A percentile compares a stretch with the other conserved stretches of the same genome.
phyloP scores from a whole-genome alignment of 352 stramenopile species.

The Hyaloperonospora brassicae region DNA sequence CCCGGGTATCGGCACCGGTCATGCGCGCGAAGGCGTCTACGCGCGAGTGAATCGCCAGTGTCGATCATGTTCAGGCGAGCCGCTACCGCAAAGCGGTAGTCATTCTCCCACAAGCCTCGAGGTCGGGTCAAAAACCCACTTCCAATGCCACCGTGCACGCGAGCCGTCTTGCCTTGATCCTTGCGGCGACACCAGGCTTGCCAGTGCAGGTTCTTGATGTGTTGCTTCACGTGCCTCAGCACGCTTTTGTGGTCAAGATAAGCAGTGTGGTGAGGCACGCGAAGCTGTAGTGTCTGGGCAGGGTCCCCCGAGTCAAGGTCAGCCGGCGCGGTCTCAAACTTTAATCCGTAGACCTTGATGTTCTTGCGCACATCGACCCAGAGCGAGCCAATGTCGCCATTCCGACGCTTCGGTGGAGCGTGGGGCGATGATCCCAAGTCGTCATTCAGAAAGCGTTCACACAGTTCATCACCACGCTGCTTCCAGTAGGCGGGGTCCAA shows the following conservation, averaged over 20 bases:
- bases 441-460: too few relatives aligned
- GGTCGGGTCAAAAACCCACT: slow-evolving; percentile 11
- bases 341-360: neutral
- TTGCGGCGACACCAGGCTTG: too few relatives aligned
- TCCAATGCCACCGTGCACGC: neutral
- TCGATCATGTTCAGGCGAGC: slow-evolving; percentile 9
- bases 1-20: too few relatives aligned
- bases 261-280: slow-evolving; percentile 14
- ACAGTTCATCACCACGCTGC: too few relatives aligned
- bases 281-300: slow-evolving; percentile 3
- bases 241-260: too few relatives aligned
- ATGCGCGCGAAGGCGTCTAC: too few relatives aligned
- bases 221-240: too few relatives aligned
- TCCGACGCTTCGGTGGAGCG: too few relatives aligned
- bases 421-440: too few relatives aligned
- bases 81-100: slow-evolving; percentile 15
- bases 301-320: neutral
- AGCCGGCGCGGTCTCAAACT: slow-evolving; percentile 2
- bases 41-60: too few relatives aligned
- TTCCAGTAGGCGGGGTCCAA: too few relatives aligned
- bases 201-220: too few relatives aligned
- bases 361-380: slow-evolving; percentile 8
- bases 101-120: slow-evolving; percentile 7
- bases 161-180: slow-evolving; percentile 5
- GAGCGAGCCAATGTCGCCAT: slow-evolving; percentile 1